A percentile compares a stretch with the other conserved stretches of the same genome.
Evolutionary conservation across 2,329 filamentous ascomycete genomes (phyloP).

Genomic region (Juglanconis sp.): DNA sequence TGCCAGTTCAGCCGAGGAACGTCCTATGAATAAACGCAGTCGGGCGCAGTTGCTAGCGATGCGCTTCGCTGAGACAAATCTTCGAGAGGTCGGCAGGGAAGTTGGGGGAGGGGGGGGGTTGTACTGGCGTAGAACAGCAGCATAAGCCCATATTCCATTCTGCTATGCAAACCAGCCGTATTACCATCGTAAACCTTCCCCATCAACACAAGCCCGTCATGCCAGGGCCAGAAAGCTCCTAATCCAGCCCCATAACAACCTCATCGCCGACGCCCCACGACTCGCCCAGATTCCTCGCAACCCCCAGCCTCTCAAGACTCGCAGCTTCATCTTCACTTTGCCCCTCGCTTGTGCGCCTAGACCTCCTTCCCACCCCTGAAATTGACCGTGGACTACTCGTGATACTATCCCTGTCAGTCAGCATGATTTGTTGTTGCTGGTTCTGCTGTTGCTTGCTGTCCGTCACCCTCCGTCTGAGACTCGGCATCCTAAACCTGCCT

Average conservation of each 20-base stretch:
- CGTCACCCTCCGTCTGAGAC: constrained; percentile 37
- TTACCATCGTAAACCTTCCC: not conserved
- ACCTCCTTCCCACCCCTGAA: constrained; percentile 21
- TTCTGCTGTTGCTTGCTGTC: constrained; percentile 25
- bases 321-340: constrained; percentile 41
- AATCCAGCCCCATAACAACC: constrained; percentile 78
- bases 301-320: constrained; percentile 41
- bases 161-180: not conserved
- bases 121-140: not conserved
- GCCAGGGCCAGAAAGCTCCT: constrained; percentile 4
- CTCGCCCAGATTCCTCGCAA: constrained; percentile 23
- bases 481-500: constrained; percentile 37
- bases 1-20: no score
- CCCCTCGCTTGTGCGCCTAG: constrained; percentile 40
- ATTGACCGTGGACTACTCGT: constrained; percentile 19
- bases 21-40: no score
- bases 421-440: constrained; percentile 7
- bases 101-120: not conserved
- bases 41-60: no score
- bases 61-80: no score
- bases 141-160: not conserved
- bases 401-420: not conserved
- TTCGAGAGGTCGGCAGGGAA: no score
- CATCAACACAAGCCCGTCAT: no score
- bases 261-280: constrained; percentile 83